Base-by-base conservation (phyloP, 2,329 filamentous ascomycete genomes). In the Chlorencoelia australis region DNA sequence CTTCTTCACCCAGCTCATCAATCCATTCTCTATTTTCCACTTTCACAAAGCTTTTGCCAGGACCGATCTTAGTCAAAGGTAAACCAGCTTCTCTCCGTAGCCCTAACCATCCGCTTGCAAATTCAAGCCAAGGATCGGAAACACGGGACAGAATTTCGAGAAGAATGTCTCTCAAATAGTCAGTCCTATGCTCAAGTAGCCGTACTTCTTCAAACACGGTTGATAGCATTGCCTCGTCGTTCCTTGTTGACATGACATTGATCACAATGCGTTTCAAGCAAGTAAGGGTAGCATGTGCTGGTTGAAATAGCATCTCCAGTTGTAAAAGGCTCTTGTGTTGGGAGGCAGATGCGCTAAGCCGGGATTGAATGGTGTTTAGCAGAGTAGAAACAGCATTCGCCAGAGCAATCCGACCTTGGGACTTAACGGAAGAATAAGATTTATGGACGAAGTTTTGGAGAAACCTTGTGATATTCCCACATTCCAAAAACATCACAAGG, bases 101-200 rank as follows among this genome's bases (percentile, higher is more conserved):
- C 0, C 85, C 85, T 41, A 88, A 74, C 83, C 84, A 91, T 50
- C 79, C 75, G 46, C 80, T 71, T 6, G 82, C 64, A 34, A 79
- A 70, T 35, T 76, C 69, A 7, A 82, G 61, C 73, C 79, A 87
- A 1, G 81, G 81, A 18, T 61, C 59, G 1, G 75, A 75, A 1
- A 80, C 74, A 25, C 71, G 65, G 29, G 67, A 64, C 11, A 91
- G 57, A 0, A 89, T 66, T 43, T 85, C 75, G 11, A 77, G 71
- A 51, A 85, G 69, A 20, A 84, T 68, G 15, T 71, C 67, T 14
- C 73, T 71, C 15, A 87, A 59, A 40, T 75, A 71, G 9, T 64
- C 63, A 33, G 76, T 73, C 20, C 71, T 69, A 45, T 82, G 72
- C 40, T 86, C 78, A 4, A 77, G 67, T 8, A 73, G 61, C 34